Evolutionary conservation across 345 rosid genomes (phyloP).

Genomic region (Abelmoschus esculentus): DNA sequence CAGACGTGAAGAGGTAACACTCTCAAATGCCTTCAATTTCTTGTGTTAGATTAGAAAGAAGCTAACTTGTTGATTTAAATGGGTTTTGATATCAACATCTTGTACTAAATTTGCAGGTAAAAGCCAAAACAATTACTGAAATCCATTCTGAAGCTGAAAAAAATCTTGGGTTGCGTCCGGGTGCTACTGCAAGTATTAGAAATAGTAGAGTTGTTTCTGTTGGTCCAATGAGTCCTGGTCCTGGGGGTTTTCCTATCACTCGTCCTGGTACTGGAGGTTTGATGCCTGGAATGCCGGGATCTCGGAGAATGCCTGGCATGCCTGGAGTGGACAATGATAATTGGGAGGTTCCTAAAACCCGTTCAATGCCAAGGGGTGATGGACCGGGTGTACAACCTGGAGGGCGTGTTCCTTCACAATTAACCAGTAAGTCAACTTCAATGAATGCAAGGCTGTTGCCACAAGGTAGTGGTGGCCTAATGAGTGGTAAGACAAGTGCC

Average conservation of each 20-base stretch:
- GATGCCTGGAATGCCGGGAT: conserved; percentile 99
- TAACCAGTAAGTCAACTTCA: conserved; percentile 40
- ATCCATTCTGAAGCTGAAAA: conserved; percentile 90
- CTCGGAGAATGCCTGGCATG: conserved; percentile 91
- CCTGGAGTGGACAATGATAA: conserved; percentile 76
- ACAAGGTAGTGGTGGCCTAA: conserved; percentile 63
- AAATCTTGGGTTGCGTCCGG: conserved; percentile 85
- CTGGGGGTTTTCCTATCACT: conserved; percentile 53
- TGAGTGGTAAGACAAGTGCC: conserved; percentile 70
- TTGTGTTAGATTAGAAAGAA: neutral
- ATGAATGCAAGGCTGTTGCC: conserved; percentile 62
- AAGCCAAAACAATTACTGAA: conserved; percentile 87
- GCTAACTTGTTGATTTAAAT: neutral
- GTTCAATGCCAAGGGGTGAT: conserved; percentile 77
- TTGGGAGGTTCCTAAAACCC: conserved; percentile 67
- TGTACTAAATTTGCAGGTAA: conserved; percentile 44
- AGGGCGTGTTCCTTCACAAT: conserved; percentile 40
- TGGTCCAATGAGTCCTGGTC: conserved; percentile 41
- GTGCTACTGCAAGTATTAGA: conserved; percentile 81
- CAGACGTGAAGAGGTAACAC: conserved; percentile 80
- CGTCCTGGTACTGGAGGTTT: conserved; percentile 89
- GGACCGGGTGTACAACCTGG: conserved; percentile 39
- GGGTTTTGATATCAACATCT: neutral
- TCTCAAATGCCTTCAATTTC: neutral
- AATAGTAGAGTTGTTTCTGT: conserved; percentile 45